These are phyloP conservation scores for Oldenlandia corymbosa DNA, from an alignment of 257 asterid species.

Conservation along the genomic window DNA sequence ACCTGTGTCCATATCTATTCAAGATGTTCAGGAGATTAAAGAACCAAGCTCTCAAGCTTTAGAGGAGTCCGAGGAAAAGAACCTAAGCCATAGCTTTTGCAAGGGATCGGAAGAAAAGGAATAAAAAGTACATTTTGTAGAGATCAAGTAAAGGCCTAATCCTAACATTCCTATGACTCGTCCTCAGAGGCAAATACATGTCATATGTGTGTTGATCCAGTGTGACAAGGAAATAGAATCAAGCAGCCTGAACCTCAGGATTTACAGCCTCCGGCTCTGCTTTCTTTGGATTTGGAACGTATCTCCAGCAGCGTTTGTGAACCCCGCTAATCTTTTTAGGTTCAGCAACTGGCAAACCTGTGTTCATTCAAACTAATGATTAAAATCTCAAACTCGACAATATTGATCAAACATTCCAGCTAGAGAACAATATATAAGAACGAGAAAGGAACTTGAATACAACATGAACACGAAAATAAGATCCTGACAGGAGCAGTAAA, in stretches of 20 bases:
- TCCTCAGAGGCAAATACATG: neutral
- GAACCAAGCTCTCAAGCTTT: neutral
- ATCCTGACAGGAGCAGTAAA: neutral
- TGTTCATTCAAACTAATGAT: conserved; percentile 6
- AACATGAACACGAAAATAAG: too few species aligned
- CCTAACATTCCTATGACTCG: neutral
- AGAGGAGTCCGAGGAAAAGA: neutral
- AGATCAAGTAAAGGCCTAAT: neutral
- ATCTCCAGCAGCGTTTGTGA: conserved; percentile 94
- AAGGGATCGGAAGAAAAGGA: neutral
- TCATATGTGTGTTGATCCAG: neutral
- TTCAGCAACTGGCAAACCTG: conserved; percentile 76
- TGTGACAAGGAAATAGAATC: conserved; percentile 19
- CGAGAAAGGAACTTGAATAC: neutral
- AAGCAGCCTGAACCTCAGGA: conserved; percentile 42
- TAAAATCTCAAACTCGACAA: neutral
- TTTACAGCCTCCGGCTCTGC: conserved; percentile 27
- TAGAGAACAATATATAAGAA: neutral
- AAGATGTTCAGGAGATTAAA: neutral
- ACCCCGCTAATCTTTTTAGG: conserved; percentile 96
- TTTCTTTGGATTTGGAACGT: conserved; percentile 41
- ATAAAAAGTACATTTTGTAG: neutral
- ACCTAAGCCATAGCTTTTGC: neutral
- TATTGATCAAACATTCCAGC: neutral
- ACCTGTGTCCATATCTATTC: neutral